Percentiles rank a stretch among this genome's conserved stretches.
Evolutionary conservation across 305 asterid species (phyloP).

Genomic region (Stenogyne calaminthoides): DNA sequence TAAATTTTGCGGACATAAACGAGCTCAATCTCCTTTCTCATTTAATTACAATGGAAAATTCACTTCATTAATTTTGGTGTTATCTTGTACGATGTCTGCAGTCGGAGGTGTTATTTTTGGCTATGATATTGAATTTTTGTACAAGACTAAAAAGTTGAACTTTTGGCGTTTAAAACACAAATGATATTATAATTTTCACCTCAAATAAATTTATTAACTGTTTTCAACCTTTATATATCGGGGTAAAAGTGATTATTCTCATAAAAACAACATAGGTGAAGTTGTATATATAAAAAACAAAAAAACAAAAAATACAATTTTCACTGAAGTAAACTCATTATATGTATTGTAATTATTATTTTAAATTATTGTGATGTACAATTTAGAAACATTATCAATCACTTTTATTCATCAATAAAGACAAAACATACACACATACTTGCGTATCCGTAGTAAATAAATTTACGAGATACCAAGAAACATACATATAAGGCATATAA

Average conservation of each 20-base stretch:
- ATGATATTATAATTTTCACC: too few relatives aligned
- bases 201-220: too few relatives aligned
- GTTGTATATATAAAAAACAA: too few relatives aligned
- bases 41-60: slow-evolving; percentile 43
- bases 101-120: slow-evolving; percentile 61
- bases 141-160: too few relatives aligned
- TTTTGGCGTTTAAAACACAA: too few relatives aligned
- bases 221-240: too few relatives aligned
- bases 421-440: neutral
- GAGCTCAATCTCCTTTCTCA: slow-evolving; percentile 9
- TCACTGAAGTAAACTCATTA: too few relatives aligned
- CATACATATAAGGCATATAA: neutral
- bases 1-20: too few relatives aligned
- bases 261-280: too few relatives aligned
- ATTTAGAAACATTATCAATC: neutral
- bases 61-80: slow-evolving; percentile 43
- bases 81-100: slow-evolving; percentile 58
- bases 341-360: too few relatives aligned
- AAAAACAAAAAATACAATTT: too few relatives aligned
- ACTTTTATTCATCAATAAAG: neutral
- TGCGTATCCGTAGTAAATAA: neutral
- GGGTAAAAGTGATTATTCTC: too few relatives aligned
- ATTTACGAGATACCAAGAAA: neutral
- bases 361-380: neutral
- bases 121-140: slow-evolving; percentile 57